Conservation (phyloP, 352 stramenopile species). For the Discostella stelligera region DNA sequence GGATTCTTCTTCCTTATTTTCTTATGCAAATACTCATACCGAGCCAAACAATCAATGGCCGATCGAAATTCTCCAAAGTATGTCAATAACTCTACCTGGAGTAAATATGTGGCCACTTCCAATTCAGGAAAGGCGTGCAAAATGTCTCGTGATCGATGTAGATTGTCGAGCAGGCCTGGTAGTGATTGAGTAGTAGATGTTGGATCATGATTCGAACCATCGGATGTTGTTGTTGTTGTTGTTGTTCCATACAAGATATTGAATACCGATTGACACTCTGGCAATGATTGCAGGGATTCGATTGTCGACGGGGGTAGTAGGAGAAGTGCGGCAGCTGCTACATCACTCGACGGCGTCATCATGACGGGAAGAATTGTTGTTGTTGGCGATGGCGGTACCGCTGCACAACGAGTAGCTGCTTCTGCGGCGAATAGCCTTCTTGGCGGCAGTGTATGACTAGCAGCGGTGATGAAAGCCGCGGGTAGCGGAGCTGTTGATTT, state of each 20-base stretch:
- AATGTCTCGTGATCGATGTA: slow-evolving; percentile 36
- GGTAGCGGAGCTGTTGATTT: too few species aligned
- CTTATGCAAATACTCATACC: slow-evolving; percentile 11
- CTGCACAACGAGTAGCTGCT: background rate
- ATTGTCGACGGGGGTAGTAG: slow-evolving; percentile 11
- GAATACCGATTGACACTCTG: slow-evolving; percentile 29
- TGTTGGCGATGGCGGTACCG: too few species aligned
- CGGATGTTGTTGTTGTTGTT: too few species aligned
- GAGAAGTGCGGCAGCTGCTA: slow-evolving; percentile 16
- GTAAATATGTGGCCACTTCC: slow-evolving; percentile 18
- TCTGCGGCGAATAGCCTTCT: background rate
- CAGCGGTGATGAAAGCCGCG: too few species aligned
- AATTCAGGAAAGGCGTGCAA: slow-evolving; percentile 19
- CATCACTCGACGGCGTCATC: slow-evolving; percentile 21
- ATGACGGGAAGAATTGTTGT: background rate
- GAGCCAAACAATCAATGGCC: slow-evolving; percentile 16
- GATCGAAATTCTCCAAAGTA: slow-evolving; percentile 17
- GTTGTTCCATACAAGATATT: slow-evolving; percentile 23
- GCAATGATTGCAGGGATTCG: slow-evolving; percentile 24
- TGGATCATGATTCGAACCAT: background rate
- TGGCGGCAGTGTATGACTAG: background rate
- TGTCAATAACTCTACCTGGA: slow-evolving; percentile 22
- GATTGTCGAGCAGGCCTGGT: slow-evolving; percentile 11
- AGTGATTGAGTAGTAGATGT: background rate
- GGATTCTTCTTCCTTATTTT: background rate